Base-by-base conservation (phyloP, 306 rosid genomes). In the Cucumis sativus region DNA sequence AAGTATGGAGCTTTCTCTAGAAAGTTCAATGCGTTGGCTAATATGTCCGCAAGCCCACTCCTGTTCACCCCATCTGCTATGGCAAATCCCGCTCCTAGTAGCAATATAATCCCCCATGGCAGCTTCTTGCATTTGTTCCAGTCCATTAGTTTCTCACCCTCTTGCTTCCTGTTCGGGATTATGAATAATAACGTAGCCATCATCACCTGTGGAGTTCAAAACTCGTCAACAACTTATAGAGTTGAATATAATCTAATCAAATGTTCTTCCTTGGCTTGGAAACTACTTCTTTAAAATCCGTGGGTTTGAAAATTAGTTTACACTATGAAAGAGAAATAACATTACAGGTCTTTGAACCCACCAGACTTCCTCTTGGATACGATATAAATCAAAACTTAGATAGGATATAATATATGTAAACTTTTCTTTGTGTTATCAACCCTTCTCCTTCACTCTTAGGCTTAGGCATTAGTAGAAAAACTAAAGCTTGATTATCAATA, bases 61-160 rank as follows among this genome's bases (percentile, higher is more conserved):
- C 90, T 83, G 70, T 86, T 82, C 5, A 91, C 95, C 3, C 97
- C 98, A 20, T 94, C 98, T 0, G 98, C 98, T 65, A 91, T 74
- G 79, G 98, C 98, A 55, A 94, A 94, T 1, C 97, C 97, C 6
- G 97, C 97, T 30, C 98, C 98, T 6, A 91, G 84, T 16, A 94
- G 87, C 54, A 94, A 78, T 69, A 94, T 84, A 5, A 94, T 89
- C 83, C 80, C 89, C 97, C 98, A 94, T 0, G 97, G 98, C 20
- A 94, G 84, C 80, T 84, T 91, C 83, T 89, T 90, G 88, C 98
- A 94, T 52, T 91, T 95, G 83, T 90, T 88, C 98, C 97, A 94
- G 75, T 84, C 88, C 98, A 94, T 91, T 65, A 94, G 86, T 81
- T 84, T 94, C 83, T 94, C 96, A 4, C 96, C 98, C 12, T 62